A percentile compares a stretch with the other conserved stretches of the same genome.
These are phyloP conservation scores for Limnomonas spitsbergensis DNA, from an alignment of 139 green algal genomes.

Conservation along the genomic window DNA sequence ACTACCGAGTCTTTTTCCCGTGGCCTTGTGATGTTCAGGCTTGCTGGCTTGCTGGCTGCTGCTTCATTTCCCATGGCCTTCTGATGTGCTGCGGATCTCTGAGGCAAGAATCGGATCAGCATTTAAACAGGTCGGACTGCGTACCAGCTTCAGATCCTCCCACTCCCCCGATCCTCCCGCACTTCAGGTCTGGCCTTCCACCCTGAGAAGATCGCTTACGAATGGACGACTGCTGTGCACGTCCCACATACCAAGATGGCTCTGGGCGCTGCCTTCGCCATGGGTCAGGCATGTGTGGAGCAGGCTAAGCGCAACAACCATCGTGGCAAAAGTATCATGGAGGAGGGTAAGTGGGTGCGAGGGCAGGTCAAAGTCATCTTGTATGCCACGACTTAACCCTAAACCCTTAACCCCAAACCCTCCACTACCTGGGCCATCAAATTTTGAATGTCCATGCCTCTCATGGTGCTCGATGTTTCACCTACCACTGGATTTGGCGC, in stretches of 20 bases:
- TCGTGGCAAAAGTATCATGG: not conserved
- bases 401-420: not conserved
- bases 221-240: not conserved
- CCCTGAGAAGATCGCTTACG: constrained; percentile 8
- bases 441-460: not conserved
- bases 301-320: not conserved
- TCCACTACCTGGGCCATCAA: not conserved
- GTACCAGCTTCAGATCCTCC: not conserved
- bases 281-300: not conserved
- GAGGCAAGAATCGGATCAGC: too few relatives aligned
- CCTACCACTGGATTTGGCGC: too few relatives aligned
- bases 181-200: constrained; percentile 17
- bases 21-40: too few relatives aligned
- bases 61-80: too few relatives aligned
- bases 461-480: too few relatives aligned
- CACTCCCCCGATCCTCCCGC: not conserved
- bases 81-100: too few relatives aligned
- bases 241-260: constrained; percentile 1
- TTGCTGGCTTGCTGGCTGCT: not conserved
- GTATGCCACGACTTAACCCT: too few relatives aligned
- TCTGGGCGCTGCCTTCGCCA: not conserved
- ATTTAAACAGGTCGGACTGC: too few relatives aligned
- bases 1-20: too few relatives aligned
- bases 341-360: constrained; percentile 4
- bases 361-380: too few relatives aligned